Evolutionary conservation across 352 stramenopile species (phyloP), one percentile per base, ranked within the genome.

Genomic region (Pilasporangium apinafurcum): DNA sequence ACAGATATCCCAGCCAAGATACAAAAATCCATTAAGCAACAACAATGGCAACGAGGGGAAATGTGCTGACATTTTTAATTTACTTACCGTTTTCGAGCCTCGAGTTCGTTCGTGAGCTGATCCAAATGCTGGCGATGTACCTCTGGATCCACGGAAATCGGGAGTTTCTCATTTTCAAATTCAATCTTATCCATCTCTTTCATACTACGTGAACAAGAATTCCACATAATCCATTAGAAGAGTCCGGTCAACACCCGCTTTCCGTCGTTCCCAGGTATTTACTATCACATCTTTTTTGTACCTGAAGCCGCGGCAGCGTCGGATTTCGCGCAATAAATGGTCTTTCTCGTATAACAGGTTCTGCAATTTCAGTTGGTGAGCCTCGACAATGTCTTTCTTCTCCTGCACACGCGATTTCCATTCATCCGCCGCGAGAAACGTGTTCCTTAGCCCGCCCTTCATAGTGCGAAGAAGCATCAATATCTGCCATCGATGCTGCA

Each of bases 301-400:
- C 62, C 58, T 69, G 48, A 87, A 88, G 27, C 74, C 76, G 1
- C 65, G 47, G 49, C 76, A 88, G 58, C 79, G 75, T 0, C 62
- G 65, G 60, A 91, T 91, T 45, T 88, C 79, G 38, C 79, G 74
- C 46, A 85, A 21, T 27, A 91, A 51, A 48, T 91, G 75, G 51
- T 91, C 75, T 37, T 91, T 91, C 48, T 91, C 79, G 52, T 91
- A 91, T 32, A 91, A 52, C 36, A 91, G 32, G 34, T 91, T 91
- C 62, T 91, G 79, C 16, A 91, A 50, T 53, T 86, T 70, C 24
- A 91, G 53, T 46, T 91, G 79, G 22, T 91, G 76, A 12, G 69
- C 41, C 49, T 91, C 79, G 8, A 83, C 72, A 20, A 83, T 57
- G 47, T 86, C 54, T 52, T 91, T 91, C 37, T 91, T 59, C 42